These are phyloP conservation scores for Nymphaea colorata DNA, from an alignment of 164 flowering plant genomes.

Conservation along the genomic window DNA sequence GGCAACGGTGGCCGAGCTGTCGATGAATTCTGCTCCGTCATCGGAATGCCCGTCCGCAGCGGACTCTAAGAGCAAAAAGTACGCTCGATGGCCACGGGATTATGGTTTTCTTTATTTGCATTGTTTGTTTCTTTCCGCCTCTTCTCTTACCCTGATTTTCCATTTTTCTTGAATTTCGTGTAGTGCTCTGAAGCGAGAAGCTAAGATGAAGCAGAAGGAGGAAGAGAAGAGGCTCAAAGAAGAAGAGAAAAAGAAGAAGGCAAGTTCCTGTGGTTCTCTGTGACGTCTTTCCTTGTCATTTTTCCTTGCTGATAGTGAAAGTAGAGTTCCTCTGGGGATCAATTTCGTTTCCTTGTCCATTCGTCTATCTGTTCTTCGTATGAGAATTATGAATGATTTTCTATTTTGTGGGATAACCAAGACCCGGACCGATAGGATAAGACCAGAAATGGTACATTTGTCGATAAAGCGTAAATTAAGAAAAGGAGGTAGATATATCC, in stretches of 20 bases:
- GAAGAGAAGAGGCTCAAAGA: slow-evolving; percentile 1
- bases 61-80: slow-evolving; percentile 4
- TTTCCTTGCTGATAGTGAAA: neutral
- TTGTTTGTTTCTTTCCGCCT: neutral
- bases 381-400: neutral
- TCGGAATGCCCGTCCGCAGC: neutral
- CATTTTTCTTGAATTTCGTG: neutral
- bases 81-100: neutral
- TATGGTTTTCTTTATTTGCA: neutral
- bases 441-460: neutral
- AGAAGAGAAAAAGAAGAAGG: slow-evolving; percentile 5
- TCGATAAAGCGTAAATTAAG: no score
- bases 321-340: neutral
- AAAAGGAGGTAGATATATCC: no score
- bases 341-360: neutral
- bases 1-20: neutral
- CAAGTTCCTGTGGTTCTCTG: neutral
- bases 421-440: neutral
- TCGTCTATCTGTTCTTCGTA: neutral
- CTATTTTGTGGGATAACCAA: neutral
- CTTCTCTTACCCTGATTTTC: neutral
- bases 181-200: slow-evolving; percentile 4
- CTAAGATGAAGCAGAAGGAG: slow-evolving; percentile 4
- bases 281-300: neutral
- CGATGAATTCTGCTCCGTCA: neutral